These are phyloP conservation scores for Diospyros kaki DNA, from an alignment of 148 eudicot genomes.

Conservation along the genomic window DNA sequence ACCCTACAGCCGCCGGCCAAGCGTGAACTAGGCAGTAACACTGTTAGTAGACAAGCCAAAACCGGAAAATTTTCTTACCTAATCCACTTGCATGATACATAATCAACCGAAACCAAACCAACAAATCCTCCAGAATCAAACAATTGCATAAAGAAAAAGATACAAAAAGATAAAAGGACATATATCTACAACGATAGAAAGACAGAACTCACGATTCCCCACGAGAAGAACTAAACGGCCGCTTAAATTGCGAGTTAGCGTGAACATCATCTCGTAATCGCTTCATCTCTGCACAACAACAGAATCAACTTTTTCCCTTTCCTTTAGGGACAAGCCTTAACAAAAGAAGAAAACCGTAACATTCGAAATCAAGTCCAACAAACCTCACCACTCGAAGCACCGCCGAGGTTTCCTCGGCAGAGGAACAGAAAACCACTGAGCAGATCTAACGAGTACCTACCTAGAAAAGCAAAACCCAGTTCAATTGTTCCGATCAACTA, in stretches of 20 bases:
- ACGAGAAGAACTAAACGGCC: constrained; percentile 62
- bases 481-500: constrained; percentile 18
- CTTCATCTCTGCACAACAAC: constrained; percentile 56
- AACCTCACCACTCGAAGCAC: constrained; percentile 11
- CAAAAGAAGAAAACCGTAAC: not conserved
- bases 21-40: constrained; percentile 3
- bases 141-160: not conserved
- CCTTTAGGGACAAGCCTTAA: not conserved
- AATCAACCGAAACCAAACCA: constrained; percentile 12
- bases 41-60: not conserved
- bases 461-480: not conserved
- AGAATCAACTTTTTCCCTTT: not conserved
- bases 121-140: not conserved
- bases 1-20: not conserved
- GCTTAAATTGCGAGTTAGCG: constrained; percentile 58
- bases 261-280: constrained; percentile 65
- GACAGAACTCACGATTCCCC: constrained; percentile 67
- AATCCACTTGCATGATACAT: constrained; percentile 6
- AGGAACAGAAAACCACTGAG: not conserved
- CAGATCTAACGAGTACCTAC: constrained; percentile 15
- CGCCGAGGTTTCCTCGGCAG: not conserved
- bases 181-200: not conserved
- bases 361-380: not conserved
- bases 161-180: not conserved
- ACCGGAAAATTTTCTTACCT: not conserved